Evolutionary conservation across 495 filamentous ascomycete species (phyloP).

Genomic region (Patellaria atrata): DNA sequence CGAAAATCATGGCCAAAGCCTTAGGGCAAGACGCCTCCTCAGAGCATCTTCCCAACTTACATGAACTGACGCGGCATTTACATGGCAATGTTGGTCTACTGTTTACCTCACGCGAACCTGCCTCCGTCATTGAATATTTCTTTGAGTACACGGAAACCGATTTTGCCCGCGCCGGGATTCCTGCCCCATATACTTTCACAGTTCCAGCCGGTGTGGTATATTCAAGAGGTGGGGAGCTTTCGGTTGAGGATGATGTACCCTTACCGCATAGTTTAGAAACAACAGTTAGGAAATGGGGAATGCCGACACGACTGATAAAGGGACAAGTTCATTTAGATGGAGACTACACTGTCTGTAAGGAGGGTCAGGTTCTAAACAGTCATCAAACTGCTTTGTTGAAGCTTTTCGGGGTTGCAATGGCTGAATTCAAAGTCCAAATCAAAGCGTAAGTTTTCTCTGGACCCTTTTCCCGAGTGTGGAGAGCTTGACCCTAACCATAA

Average conservation of each 20-base stretch:
- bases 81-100: slow-evolving; percentile 75
- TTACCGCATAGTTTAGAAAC: slow-evolving; percentile 78
- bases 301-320: slow-evolving; percentile 77
- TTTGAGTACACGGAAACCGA: slow-evolving; percentile 50
- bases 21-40: slow-evolving; percentile 61
- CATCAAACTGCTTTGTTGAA: slow-evolving; percentile 87
- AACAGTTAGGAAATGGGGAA: slow-evolving; percentile 66
- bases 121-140: slow-evolving; percentile 54
- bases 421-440: slow-evolving; percentile 72
- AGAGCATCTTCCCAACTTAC: slow-evolving; percentile 60
- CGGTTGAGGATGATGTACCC: slow-evolving; percentile 67
- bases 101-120: slow-evolving; percentile 62
- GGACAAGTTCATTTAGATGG: slow-evolving; percentile 75
- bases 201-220: slow-evolving; percentile 68
- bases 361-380: slow-evolving; percentile 70
- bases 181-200: slow-evolving; percentile 55
- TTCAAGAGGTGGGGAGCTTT: slow-evolving; percentile 60
- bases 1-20: slow-evolving; percentile 92
- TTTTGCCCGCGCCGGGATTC: slow-evolving; percentile 77
- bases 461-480: too few species aligned
- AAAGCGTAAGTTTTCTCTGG: slow-evolving; percentile 41
- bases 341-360: slow-evolving; percentile 58
- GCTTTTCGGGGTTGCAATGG: slow-evolving; percentile 75
- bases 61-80: slow-evolving; percentile 54
- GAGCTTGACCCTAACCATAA: too few species aligned